Percentiles rank a stretch among this genome's conserved stretches.
These are phyloP conservation scores for Macadamia tetraphylla DNA, from an alignment of 164 flowering plant species.

Conservation along the genomic window DNA sequence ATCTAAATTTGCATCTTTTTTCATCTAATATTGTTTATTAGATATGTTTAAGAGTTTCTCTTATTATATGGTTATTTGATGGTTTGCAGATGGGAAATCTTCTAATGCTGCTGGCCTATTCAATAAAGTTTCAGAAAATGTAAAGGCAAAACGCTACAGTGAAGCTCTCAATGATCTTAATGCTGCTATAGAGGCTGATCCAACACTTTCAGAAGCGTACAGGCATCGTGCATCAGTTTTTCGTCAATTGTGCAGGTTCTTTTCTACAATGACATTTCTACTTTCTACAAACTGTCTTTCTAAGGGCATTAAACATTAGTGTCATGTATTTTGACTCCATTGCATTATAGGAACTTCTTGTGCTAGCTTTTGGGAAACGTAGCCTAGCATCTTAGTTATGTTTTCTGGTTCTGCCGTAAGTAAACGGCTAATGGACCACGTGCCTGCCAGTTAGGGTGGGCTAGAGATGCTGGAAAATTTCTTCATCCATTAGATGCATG, in stretches of 20 bases:
- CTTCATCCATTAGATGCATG: no score
- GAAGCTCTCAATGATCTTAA: slow-evolving; percentile 88
- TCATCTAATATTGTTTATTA: no score
- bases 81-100: slow-evolving; percentile 50
- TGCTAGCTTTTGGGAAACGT: background rate
- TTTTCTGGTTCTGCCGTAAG: background rate
- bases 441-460: no score
- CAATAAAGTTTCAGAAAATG: slow-evolving; percentile 65
- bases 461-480: no score
- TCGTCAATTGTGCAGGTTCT: slow-evolving; percentile 87
- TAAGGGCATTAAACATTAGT: background rate
- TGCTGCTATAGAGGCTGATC: slow-evolving; percentile 86
- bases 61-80: background rate
- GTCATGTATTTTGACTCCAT: background rate
- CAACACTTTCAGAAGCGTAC: slow-evolving; percentile 81
- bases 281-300: background rate
- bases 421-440: no score
- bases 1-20: no score
- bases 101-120: slow-evolving; percentile 58
- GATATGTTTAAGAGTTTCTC: background rate
- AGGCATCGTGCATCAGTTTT: slow-evolving; percentile 63
- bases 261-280: background rate
- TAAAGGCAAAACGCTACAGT: slow-evolving; percentile 64
- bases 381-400: background rate
- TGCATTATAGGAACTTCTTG: background rate